Evolutionary conservation across 495 filamentous ascomycete genomes (phyloP).

Genomic region (Penicillium coffeae): DNA sequence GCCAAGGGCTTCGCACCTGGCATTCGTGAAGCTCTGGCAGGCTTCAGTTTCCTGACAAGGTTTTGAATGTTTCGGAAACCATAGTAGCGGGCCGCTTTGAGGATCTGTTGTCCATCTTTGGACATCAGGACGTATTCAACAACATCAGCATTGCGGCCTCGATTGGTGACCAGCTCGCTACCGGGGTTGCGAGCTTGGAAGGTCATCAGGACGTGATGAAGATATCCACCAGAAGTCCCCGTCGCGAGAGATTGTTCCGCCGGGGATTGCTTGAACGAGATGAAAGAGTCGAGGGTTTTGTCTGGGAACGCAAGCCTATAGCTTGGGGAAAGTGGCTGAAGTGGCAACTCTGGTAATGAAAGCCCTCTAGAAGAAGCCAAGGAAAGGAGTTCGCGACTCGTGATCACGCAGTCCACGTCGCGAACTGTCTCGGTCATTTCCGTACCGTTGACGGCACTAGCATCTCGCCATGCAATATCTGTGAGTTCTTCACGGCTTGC

Average conservation of each 20-base stretch:
- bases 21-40: conserved; percentile 67
- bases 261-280: conserved; percentile 47
- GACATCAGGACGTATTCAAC: conserved; percentile 69
- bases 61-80: conserved; percentile 98
- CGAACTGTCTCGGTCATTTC: conserved; percentile 54
- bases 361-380: conserved; percentile 75
- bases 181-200: conserved; percentile 66
- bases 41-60: conserved; percentile 83
- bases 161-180: conserved; percentile 60
- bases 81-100: conserved; percentile 87
- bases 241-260: conserved; percentile 33
- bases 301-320: conserved; percentile 61
- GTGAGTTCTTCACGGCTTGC: conserved; percentile 91
- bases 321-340: conserved; percentile 40
- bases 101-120: conserved; percentile 51
- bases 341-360: conserved; percentile 65
- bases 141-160: conserved; percentile 87
- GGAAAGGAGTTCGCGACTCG: conserved; percentile 85
- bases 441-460: conserved; percentile 13
- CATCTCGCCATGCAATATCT: conserved; percentile 62
- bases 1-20: conserved; percentile 57
- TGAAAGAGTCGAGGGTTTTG: conserved; percentile 59
- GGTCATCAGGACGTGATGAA: conserved; percentile 72
- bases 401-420: conserved; percentile 97
- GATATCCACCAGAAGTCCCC: conserved; percentile 86